Conservation (phyloP, 2,329 filamentous ascomycete species). For the Dactylellina parvicollis region DNA sequence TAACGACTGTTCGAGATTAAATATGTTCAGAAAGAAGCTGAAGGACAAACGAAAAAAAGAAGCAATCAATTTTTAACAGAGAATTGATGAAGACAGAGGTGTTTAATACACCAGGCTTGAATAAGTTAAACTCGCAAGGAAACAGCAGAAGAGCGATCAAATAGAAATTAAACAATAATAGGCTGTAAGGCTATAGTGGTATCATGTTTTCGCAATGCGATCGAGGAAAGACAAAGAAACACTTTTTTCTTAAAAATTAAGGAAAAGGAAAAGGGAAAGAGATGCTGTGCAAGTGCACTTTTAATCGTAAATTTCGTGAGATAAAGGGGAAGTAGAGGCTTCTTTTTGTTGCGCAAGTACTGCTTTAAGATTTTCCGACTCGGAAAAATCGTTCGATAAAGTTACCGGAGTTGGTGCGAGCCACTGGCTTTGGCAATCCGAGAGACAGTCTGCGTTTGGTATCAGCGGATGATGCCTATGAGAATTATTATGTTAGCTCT, state of each 20-base stretch:
- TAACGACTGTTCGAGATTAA: neutral
- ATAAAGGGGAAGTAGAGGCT: neutral
- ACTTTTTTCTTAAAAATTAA: slow-evolving; percentile 16
- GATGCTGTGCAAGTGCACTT: neutral
- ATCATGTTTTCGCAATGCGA: slow-evolving; percentile 32
- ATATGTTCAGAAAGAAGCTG: slow-evolving; percentile 13
- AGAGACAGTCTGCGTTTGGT: slow-evolving; percentile 42
- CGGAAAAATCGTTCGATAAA: slow-evolving; percentile 46
- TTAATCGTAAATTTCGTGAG: slow-evolving; percentile 2
- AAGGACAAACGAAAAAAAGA: slow-evolving; percentile 7
- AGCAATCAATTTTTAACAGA: neutral
- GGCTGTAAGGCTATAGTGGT: slow-evolving; percentile 34
- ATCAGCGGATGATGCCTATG: slow-evolving; percentile 41
- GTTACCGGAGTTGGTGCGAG: slow-evolving; percentile 26
- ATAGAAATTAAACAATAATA: slow-evolving; percentile 38
- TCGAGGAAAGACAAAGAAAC: neutral
- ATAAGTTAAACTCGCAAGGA: neutral
- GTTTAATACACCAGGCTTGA: neutral
- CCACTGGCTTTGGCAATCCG: slow-evolving; percentile 45
- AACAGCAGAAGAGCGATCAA: slow-evolving; percentile 6
- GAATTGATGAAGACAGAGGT: no score
- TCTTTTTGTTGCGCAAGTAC: neutral
- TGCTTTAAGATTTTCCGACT: slow-evolving; percentile 11
- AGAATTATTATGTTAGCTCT: slow-evolving; percentile 4
- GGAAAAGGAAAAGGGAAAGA: neutral